phyloP scores from a whole-genome alignment of 176 grass and related monocot species.

The Oryza australiensis region DNA sequence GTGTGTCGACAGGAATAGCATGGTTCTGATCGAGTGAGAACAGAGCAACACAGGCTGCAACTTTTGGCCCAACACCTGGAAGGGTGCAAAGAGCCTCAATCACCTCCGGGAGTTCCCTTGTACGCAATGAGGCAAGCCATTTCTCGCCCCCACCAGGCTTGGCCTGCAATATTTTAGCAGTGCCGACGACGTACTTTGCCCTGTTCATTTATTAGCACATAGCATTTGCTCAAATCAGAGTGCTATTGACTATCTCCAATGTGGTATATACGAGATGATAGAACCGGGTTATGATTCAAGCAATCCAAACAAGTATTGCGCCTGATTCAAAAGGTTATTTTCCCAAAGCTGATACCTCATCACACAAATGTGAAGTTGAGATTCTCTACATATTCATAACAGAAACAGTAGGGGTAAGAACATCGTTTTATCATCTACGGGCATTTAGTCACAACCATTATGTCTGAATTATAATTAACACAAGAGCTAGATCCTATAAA shows the following conservation, averaged over 20 bases:
- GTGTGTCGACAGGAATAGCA: conserved; percentile 89
- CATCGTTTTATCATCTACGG: not conserved
- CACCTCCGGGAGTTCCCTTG: conserved; percentile 60
- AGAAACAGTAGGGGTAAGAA: not conserved
- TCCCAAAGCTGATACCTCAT: not conserved
- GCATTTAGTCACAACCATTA: not conserved
- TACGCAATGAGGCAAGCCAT: conserved; percentile 78
- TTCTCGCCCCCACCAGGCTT: conserved; percentile 76
- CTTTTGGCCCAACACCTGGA: conserved; percentile 89
- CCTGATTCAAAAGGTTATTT: not conserved
- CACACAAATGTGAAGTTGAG: not conserved
- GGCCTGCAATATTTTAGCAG: conserved; percentile 61
- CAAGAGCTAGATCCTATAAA: not conserved
- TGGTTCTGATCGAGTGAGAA: conserved; percentile 97
- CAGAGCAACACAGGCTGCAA: conserved; percentile 88
- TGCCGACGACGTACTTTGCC: conserved; percentile 87
- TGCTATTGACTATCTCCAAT: not conserved
- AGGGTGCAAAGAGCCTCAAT: conserved; percentile 89
- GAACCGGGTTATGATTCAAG: not conserved
- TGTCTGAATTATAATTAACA: conserved; percentile 5
- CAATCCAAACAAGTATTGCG: not conserved
- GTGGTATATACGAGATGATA: not conserved
- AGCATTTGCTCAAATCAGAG: conserved; percentile 7
- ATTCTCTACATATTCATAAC: not conserved
- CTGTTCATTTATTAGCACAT: conserved; percentile 35